Conservation (phyloP, 192 early-diverging fungal species). For the Gigaspora rosea region DNA sequence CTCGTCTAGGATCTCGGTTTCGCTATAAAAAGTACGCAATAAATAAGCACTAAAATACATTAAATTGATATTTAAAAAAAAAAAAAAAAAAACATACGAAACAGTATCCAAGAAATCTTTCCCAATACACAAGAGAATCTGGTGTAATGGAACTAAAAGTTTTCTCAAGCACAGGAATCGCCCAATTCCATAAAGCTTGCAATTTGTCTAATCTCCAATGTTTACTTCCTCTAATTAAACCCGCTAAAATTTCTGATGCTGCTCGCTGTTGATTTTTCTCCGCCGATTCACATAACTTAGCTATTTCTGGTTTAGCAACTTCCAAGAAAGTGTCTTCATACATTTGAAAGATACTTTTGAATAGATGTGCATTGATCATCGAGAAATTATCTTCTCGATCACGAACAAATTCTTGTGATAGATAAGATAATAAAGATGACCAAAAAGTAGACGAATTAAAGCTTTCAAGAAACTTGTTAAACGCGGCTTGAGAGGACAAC, state of each 20-base stretch:
- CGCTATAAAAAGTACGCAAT: neutral
- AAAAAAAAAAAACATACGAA: slow-evolving; percentile 21
- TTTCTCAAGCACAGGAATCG: slow-evolving; percentile 62
- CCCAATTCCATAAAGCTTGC: slow-evolving; percentile 68
- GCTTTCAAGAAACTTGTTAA: slow-evolving; percentile 52
- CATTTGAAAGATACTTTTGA: slow-evolving; percentile 69
- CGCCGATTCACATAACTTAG: slow-evolving; percentile 52
- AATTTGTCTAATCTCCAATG: slow-evolving; percentile 67
- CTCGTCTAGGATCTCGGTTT: slow-evolving; percentile 79
- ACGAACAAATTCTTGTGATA: slow-evolving; percentile 68
- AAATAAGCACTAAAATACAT: neutral
- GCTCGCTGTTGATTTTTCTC: slow-evolving; percentile 82
- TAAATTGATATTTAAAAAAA: neutral
- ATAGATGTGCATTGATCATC: slow-evolving; percentile 59
- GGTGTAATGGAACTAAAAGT: slow-evolving; percentile 68
- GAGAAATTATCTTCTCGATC: slow-evolving; percentile 71
- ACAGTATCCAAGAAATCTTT: slow-evolving; percentile 63
- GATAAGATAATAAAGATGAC: slow-evolving; percentile 60
- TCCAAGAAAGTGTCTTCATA: slow-evolving; percentile 65
- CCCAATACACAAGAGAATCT: slow-evolving; percentile 80
- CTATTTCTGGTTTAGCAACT: slow-evolving; percentile 56
- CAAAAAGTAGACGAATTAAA: slow-evolving; percentile 69
- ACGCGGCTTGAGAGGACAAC: slow-evolving; percentile 53
- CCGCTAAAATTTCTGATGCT: slow-evolving; percentile 76
- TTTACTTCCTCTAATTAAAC: slow-evolving; percentile 84